phyloP scores from a whole-genome alignment of 257 asterid genomes.

The Penstemon davidsonii region DNA sequence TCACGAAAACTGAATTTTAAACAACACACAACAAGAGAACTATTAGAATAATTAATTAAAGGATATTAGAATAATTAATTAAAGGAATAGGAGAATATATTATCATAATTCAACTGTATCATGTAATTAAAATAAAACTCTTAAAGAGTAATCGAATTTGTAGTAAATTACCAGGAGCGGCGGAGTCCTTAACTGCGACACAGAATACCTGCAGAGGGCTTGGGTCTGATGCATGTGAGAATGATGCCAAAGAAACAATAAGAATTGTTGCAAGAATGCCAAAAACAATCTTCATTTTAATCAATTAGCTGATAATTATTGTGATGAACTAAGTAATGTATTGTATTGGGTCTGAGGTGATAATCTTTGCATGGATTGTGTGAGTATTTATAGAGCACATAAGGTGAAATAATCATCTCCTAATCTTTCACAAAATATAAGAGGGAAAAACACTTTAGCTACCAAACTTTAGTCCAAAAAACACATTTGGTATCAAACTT shows the following conservation, averaged over 20 bases:
- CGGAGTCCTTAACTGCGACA: slow-evolving; percentile 29
- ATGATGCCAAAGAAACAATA: slow-evolving; percentile 4
- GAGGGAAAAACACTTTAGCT: too few species aligned
- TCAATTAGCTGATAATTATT: not conserved
- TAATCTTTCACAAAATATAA: not conserved
- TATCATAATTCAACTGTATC: not conserved
- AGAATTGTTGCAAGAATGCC: not conserved
- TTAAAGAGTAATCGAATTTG: not conserved
- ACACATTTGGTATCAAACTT: too few species aligned
- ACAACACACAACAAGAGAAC: too few species aligned
- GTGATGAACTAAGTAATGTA: not conserved
- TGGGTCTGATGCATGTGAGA: slow-evolving; percentile 24
- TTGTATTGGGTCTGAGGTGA: not conserved
- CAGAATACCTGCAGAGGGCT: slow-evolving; percentile 37
- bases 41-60: too few species aligned
- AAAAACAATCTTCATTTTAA: slow-evolving; percentile 1
- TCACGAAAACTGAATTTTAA: slow-evolving; percentile 28
- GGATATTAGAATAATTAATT: too few species aligned
- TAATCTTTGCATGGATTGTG: not conserved
- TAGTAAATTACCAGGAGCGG: slow-evolving; percentile 11
- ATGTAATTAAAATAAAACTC: not conserved
- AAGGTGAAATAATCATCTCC: slow-evolving; percentile 4
- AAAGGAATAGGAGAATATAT: not conserved
- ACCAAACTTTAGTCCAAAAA: too few species aligned
- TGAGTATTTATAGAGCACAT: slow-evolving; percentile 12